phyloP scores from a whole-genome alignment of 2,329 filamentous ascomycete genomes.

The Penicillium sp. region DNA sequence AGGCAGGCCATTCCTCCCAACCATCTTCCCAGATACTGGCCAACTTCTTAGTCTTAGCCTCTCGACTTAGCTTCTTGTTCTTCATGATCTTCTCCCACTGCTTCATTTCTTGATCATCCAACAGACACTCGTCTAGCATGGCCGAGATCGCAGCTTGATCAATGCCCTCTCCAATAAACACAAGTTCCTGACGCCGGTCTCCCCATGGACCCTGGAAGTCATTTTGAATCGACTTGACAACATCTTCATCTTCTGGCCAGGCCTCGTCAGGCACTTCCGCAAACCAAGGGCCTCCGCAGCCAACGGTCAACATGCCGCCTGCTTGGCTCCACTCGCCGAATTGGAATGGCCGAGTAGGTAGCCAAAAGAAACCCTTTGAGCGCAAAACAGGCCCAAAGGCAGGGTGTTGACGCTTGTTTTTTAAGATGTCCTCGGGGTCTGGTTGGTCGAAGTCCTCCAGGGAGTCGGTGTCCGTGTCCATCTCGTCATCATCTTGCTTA shows the following conservation, averaged over 20 bases:
- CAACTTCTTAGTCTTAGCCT: constrained; percentile 53
- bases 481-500: constrained; percentile 33
- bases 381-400: constrained; percentile 46
- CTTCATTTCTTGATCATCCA: constrained; percentile 63
- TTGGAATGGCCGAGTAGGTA: constrained; percentile 46
- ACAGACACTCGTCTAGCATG: constrained; percentile 63
- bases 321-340: constrained; percentile 53
- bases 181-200: constrained; percentile 71
- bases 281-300: constrained; percentile 57
- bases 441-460: constrained; percentile 39
- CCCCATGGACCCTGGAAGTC: constrained; percentile 63
- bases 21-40: constrained; percentile 61
- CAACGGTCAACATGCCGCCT: constrained; percentile 49
- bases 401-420: constrained; percentile 45
- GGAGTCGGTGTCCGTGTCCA: constrained; percentile 32
- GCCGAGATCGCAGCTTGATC: constrained; percentile 56
- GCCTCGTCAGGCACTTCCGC: constrained; percentile 59
- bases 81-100: constrained; percentile 60
- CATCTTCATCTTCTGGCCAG: constrained; percentile 55
- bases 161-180: constrained; percentile 72
- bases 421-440: constrained; percentile 39
- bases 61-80: constrained; percentile 39
- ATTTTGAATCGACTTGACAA: constrained; percentile 52
- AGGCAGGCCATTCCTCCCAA: constrained; percentile 60
- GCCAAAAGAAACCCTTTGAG: constrained; percentile 53